Evolutionary conservation across 306 rosid species (phyloP), one percentile per base, ranked within the genome.

Genomic region (Arachis hypogaea): DNA sequence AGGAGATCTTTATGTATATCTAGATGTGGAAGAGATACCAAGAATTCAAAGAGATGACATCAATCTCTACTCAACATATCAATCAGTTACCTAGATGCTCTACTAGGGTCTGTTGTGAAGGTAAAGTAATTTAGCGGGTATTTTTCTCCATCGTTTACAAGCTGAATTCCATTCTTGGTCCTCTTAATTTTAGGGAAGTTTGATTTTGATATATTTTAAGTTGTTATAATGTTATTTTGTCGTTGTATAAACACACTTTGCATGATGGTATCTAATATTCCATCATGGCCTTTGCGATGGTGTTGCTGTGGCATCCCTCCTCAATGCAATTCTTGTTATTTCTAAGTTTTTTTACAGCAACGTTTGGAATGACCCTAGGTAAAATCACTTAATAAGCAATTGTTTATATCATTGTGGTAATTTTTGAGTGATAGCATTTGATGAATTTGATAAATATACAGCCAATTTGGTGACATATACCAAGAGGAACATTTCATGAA

Each of bases 21-120:
- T 92, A 80, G 93, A 89, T 66, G 95, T 94, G 45, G 77, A 73
- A 81, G 96, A 88, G 77, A 79, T 89, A 66, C 82, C 88, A 6
- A 96, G 95, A 80, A 94, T 92, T 85, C 88, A 85, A 86, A 89
- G 99, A 85, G 97, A 94, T 69, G 99, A 90, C 75, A 82, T 94
- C 59, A 94, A 94, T 85, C 92, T 92, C 82, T 72, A 67, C 57
- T 89, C 99, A 57, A 85, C 89, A 71, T 86, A 73, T 63, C 97
- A 60, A 80, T 94, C 71, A 82, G 85, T 78, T 92, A 92, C 77
- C 85, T 94, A 69, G 97, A 94, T 43, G 99, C 97, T 82, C 89
- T 94, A 80, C 73, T 89, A 74, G 99, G 99, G 78, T 43, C 92
- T 70, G 78, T 82, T 67, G 86, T 88, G 45, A 73, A 89, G 96